Percentiles rank a stretch among this genome's conserved stretches.
Evolutionary conservation across 1,284 basidiomycete species (phyloP).

Genomic region (Cryptococcus sp.): DNA sequence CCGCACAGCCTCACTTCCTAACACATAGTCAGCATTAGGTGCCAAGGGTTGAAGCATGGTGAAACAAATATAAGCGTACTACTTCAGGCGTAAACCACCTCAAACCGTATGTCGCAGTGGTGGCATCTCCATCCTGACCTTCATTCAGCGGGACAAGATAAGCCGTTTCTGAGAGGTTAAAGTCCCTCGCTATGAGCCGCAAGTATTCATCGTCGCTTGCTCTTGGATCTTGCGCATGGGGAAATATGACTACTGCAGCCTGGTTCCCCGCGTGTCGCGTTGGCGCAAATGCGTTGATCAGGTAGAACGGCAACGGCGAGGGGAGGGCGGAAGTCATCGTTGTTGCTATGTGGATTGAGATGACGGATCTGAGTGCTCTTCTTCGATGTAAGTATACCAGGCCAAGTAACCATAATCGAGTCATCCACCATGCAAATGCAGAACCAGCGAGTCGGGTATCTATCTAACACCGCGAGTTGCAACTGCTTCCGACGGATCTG

Average conservation of each 20-base stretch:
- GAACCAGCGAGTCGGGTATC: too few species aligned
- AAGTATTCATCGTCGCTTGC: conserved; percentile 31
- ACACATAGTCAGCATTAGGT: background rate
- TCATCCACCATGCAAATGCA: too few species aligned
- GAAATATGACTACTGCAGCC: conserved; percentile 42
- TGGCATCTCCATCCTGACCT: background rate
- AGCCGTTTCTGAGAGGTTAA: conserved; percentile 44
- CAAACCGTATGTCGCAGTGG: conserved; percentile 30
- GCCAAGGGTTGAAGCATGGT: too few species aligned
- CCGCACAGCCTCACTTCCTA: conserved; percentile 46
- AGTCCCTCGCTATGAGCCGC: conserved; percentile 33
- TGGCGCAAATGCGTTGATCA: conserved; percentile 42
- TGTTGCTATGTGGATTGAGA: background rate
- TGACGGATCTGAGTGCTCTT: too few species aligned
- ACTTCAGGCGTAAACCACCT: conserved; percentile 44
- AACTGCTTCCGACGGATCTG: too few species aligned
- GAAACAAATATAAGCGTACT: conserved; percentile 24
- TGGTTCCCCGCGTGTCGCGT: conserved; percentile 41
- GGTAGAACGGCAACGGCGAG: conserved; percentile 25
- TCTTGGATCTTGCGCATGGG: conserved; percentile 22
- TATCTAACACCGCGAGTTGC: too few species aligned
- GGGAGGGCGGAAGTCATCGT: background rate
- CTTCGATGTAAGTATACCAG: too few species aligned
- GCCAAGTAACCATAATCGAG: too few species aligned
- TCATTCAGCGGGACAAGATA: conserved; percentile 28